Conservation (phyloP, 352 stramenopile genomes). For the Phytophthora sojae region DNA sequence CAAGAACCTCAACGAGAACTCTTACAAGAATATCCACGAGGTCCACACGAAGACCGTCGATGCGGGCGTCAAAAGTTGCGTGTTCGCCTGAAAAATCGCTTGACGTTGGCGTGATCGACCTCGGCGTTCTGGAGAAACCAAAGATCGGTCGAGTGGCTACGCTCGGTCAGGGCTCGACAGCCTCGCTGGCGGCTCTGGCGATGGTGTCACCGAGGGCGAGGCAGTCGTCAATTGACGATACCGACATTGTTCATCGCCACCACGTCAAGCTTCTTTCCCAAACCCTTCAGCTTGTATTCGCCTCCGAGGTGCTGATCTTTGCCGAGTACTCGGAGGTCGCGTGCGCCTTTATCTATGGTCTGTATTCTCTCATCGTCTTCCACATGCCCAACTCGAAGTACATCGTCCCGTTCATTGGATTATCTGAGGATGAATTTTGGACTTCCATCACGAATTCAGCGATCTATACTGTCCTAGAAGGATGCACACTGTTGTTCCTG, state of each 20-base stretch:
- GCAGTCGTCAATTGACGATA: conserved; percentile 21
- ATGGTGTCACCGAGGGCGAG: not conserved
- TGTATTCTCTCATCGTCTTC: conserved; percentile 33
- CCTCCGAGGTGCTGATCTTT: conserved; percentile 33
- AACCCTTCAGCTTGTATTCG: conserved; percentile 37
- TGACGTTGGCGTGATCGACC: conserved; percentile 2
- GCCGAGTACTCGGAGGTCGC: conserved; percentile 41
- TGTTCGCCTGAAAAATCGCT: conserved; percentile 5
- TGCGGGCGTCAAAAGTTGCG: conserved; percentile 10
- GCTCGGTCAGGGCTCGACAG: not conserved
- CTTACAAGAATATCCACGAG: not conserved
- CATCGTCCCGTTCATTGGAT: conserved; percentile 16
- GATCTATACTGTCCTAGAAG: conserved; percentile 25
- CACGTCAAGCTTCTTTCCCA: conserved; percentile 27
- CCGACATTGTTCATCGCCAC: conserved; percentile 27
- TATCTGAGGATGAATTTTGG: conserved; percentile 5
- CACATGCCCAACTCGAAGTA: conserved; percentile 23
- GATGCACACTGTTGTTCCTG: conserved; percentile 21
- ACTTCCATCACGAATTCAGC: conserved; percentile 9
- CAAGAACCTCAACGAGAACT: not conserved
- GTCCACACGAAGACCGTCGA: not conserved
- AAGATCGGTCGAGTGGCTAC: not conserved
- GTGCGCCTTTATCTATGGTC: conserved; percentile 29
- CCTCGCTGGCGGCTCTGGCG: not conserved
- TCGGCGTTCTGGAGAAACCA: not conserved